Evolutionary conservation across 2,329 filamentous ascomycete genomes (phyloP), one percentile per base, ranked within the genome.

Genomic region (Ceratocystis cubensis): DNA sequence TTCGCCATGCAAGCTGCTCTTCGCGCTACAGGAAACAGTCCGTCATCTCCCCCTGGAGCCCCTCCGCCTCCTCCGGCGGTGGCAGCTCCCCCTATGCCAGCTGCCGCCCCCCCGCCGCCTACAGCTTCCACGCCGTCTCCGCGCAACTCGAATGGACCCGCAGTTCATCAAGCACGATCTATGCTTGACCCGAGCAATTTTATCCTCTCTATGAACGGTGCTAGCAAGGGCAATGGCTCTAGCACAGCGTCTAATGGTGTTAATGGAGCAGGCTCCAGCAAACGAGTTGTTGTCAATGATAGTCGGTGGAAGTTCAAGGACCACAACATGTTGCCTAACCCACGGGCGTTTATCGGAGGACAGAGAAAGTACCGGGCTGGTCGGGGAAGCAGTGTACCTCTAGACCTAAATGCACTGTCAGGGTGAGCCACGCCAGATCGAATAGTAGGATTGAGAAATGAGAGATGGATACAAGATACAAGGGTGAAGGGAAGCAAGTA

Each of bases 341-440:
- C 93, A 25, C 82, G 93, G 72, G 85, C 88, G 1, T 96, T 95
- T 73, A 77, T 80, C 1, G 88, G 88, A n/a, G 85, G 84, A 2
- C 77, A 82, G 22, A 91, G 88, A 74, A 85, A 84, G 74, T 99
- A 97, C 76, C 82, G 93, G 69, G 94, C 94, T 45, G 94, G 94
- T 7, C 84, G 93, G 73, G 93, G 91, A 41, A 96, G 91, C 77
- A 96, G 89, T 78, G 92, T 97, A 71, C 94, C 94, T 37, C 78
- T 97, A 71, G 90, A 97, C 78, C 76, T 99, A 73, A 84, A 80
- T 70, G 79, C 81, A 15, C 80, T 88, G 25, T 75, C 37, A 41
- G 37, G 37, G 37, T 41, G 1, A 41, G 37, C 13, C 37, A 15
- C 10, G 37, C 37, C 37, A 41, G 37, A 41, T 41, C 0, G 37